Evolutionary conservation across 2,329 filamentous ascomycete genomes (phyloP).

Genomic region (Diplodia scrobiculata): DNA sequence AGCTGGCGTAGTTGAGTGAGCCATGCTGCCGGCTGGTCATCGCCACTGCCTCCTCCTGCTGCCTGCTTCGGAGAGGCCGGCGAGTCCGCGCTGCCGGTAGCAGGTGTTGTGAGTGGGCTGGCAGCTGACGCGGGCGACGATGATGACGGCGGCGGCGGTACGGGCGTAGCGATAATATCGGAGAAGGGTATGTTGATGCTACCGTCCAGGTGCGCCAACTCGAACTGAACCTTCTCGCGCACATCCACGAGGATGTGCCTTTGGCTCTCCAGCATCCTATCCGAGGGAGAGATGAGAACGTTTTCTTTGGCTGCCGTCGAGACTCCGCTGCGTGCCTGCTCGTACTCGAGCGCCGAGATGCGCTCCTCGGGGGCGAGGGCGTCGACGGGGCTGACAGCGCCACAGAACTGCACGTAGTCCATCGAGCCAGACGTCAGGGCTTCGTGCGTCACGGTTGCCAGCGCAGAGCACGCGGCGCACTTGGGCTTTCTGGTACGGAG

Average conservation of each 20-base stretch:
- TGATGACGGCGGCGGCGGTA: conserved; percentile 7
- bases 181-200: conserved; percentile 76
- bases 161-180: conserved; percentile 45
- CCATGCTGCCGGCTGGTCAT: conserved; percentile 35
- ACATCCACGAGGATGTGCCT: conserved; percentile 71
- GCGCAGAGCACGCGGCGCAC: conserved; percentile 75
- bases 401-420: conserved; percentile 88
- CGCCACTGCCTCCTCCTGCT: not conserved
- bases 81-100: not conserved
- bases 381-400: conserved; percentile 58
- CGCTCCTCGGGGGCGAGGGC: conserved; percentile 66
- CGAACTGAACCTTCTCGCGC: conserved; percentile 80
- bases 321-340: conserved; percentile 33
- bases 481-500: conserved; percentile 68
- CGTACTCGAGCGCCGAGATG: conserved; percentile 62
- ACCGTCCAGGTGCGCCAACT: conserved; percentile 73
- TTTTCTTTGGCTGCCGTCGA: not conserved
- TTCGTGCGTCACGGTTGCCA: conserved; percentile 63
- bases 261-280: conserved; percentile 30
- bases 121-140: not conserved
- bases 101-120: conserved; percentile 12
- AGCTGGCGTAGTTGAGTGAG: conserved; percentile 36
- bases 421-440: conserved; percentile 66
- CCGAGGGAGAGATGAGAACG: not conserved
- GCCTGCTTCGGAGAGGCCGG: conserved; percentile 8